These are phyloP conservation scores for Saksenaea vasiformis DNA, from an alignment of 371 early-diverging fungal genomes.

Conservation along the genomic window DNA sequence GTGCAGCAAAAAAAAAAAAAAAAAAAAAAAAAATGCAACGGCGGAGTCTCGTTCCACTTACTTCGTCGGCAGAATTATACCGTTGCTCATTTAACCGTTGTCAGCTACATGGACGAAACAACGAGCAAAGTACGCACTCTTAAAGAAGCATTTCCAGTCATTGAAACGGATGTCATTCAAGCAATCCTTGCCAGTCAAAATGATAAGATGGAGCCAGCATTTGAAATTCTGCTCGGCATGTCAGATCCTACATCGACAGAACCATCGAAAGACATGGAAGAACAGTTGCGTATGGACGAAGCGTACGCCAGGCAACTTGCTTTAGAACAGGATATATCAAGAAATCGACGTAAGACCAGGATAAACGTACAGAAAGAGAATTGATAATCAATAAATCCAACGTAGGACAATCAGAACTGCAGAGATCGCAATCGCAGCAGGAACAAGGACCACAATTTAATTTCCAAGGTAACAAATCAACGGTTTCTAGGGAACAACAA, in stretches of 20 bases:
- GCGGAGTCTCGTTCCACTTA: neutral
- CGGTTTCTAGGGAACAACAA: neutral
- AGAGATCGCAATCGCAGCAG: conserved; percentile 9
- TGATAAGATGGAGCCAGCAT: conserved; percentile 28
- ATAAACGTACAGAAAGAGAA: neutral
- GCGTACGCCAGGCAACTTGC: conserved; percentile 36
- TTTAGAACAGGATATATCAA: conserved; percentile 17
- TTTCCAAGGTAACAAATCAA: conserved; percentile 24
- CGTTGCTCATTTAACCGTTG: neutral
- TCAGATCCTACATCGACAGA: conserved; percentile 27
- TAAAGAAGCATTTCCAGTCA: conserved; percentile 38
- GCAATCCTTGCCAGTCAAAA: conserved; percentile 32
- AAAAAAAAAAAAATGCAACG: neutral
- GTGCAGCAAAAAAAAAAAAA: neutral
- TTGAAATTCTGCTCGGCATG: conserved; percentile 37
- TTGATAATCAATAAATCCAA: neutral
- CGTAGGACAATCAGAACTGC: conserved; percentile 3
- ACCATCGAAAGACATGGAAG: conserved; percentile 1
- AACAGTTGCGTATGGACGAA: conserved; percentile 35
- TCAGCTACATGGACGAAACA: neutral
- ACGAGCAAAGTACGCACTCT: conserved; percentile 21
- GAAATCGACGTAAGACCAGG: conserved; percentile 10
- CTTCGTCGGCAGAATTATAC: neutral
- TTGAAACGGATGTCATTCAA: conserved; percentile 39
- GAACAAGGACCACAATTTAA: conserved; percentile 23